Evolutionary conservation across 1,284 basidiomycete genomes (phyloP), one percentile per base, ranked within the genome.

Genomic region (Ganoderma resinaceum): DNA sequence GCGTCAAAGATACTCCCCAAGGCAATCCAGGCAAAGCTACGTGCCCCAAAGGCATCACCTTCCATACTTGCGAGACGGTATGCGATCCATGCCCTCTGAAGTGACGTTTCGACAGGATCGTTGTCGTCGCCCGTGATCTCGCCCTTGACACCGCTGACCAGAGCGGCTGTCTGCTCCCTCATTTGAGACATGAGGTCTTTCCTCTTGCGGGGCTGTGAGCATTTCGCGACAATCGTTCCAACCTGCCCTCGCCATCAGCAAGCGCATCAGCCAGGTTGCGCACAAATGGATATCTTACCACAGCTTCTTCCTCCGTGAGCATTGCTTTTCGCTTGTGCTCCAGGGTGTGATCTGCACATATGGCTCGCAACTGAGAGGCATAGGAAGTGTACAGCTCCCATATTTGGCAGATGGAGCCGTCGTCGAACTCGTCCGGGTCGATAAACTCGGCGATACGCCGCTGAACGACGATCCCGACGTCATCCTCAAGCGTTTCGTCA

Each of bases 191-290:
- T 89, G 57, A 81, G 75, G 53, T 89, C 86, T 67, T 80, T 82
- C 57, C 88, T 82, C 69, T 81, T 83, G 3, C 87, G 81, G n/a
- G 85, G 84, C 70, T 90, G 87, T 0, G 87, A 85, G 9, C 82
- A 86, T 68, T 89, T 88, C 33, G 87, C 87, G 0, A 86, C 81
- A 66, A 91, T 91, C 0, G 89, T 90, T 2, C 90, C 89, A n/a
- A 90, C 57, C 72, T 73, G 29, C 6, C 0, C 6, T 20, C 31
- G 31, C 3, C 23, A 2, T 29, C 16, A 31, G 31, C 12, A 20
- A 16, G 26, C 23, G 18, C 12, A 16, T 5, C 1, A n/a, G 29
- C 18, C 35, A 12, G 43, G 18, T 35, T 18, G 20, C 35, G 37
- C 16, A 14, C 26, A n/a, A 42, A 40, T 2, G n/a, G 55, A 12